Percentiles rank a stretch among this genome's conserved stretches.
Conservation (phyloP, 2,329 filamentous ascomycete species). For the Aspergillus novofumigatus region DNA sequence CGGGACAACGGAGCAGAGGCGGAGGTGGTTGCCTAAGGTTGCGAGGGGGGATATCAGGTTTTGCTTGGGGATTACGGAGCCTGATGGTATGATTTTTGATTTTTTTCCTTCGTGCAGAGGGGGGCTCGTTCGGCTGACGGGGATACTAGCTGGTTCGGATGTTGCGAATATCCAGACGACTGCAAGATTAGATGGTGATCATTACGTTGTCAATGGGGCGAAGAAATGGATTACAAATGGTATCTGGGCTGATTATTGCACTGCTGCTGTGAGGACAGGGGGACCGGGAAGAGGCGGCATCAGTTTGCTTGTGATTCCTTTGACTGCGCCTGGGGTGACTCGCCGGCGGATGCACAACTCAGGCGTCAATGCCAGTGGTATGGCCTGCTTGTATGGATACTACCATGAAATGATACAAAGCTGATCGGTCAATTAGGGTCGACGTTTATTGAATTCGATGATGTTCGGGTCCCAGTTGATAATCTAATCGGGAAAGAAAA, state of each 20-base stretch:
- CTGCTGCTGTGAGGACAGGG: constrained; percentile 57
- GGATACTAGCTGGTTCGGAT: constrained; percentile 53
- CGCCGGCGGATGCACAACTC: constrained; percentile 54
- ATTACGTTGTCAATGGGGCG: constrained; percentile 61
- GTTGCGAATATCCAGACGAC: constrained; percentile 62
- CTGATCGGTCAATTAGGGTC: constrained; percentile 31
- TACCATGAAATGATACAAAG: not conserved
- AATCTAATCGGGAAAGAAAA: constrained; percentile 68
- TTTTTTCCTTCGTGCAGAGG: not conserved
- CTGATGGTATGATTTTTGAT: constrained; percentile 43
- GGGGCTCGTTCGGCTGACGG: constrained; percentile 3
- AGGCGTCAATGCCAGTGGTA: constrained; percentile 62
- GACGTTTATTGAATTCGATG: constrained; percentile 66
- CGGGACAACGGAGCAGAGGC: constrained; percentile 57
- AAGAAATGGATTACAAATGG: constrained; percentile 68
- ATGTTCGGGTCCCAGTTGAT: constrained; percentile 65
- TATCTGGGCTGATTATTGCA: constrained; percentile 58
- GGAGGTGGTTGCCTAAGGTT: constrained; percentile 55
- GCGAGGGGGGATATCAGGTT: constrained; percentile 58
- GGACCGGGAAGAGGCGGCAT: constrained; percentile 58
- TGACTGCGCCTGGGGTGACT: constrained; percentile 59
- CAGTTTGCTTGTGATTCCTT: constrained; percentile 62
- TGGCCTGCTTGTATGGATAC: constrained; percentile 5
- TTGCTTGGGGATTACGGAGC: constrained; percentile 63
- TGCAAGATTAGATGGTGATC: constrained; percentile 48